These are phyloP conservation scores for Plasmodium vivax DNA, from an alignment of 169 alveolate genomes.

Conservation along the genomic window DNA sequence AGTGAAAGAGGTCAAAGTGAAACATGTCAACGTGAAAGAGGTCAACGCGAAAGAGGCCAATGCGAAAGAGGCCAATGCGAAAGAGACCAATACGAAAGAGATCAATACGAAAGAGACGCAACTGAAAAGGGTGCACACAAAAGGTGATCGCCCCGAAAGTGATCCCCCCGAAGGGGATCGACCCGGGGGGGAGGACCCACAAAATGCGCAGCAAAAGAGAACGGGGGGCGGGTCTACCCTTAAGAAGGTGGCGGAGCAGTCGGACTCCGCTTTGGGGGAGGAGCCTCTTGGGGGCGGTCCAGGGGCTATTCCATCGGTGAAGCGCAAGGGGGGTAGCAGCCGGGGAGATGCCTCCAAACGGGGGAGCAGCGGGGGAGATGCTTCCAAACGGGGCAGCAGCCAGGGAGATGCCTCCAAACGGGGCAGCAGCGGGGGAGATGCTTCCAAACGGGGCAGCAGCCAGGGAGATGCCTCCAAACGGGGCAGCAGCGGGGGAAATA, in stretches of 20 bases:
- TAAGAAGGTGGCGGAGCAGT: not conserved
- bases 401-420: too few species aligned
- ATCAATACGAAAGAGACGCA: not conserved
- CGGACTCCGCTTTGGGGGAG: not conserved
- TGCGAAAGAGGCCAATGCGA: too few species aligned
- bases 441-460: not conserved
- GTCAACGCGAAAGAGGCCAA: not conserved
- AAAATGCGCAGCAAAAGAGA: not conserved
- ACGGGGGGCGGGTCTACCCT: not conserved
- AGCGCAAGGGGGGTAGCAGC: not conserved
- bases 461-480: too few species aligned
- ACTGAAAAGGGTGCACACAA: not conserved
- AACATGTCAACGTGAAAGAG: not conserved
- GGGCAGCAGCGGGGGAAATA: not conserved
- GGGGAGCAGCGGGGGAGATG: not conserved
- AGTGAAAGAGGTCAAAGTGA: not conserved
- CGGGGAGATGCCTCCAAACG: not conserved
- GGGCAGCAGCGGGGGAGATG: not conserved
- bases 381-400: not conserved
- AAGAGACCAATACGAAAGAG: not conserved
- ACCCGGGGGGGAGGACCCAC: not conserved
- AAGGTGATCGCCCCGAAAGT: not conserved
- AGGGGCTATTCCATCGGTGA: not conserved
- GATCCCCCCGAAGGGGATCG: not conserved
- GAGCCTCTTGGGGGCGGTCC: not conserved